Evolutionary conservation across 441 rosid species (phyloP).

Genomic region (Daphne laureola): DNA sequence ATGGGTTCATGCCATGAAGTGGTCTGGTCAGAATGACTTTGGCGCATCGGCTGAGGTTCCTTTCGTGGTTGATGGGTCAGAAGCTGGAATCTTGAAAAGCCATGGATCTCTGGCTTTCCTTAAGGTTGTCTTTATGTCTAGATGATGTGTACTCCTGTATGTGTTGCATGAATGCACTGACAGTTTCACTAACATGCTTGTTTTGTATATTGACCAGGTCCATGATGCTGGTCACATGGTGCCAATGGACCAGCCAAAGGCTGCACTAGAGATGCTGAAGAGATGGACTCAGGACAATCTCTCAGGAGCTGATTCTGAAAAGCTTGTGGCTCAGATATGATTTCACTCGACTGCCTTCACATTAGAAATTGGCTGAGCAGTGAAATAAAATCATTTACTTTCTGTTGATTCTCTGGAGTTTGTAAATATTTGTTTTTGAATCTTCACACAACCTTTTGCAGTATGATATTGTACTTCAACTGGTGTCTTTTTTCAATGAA

Average conservation of each 20-base stretch:
- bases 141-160: conserved; percentile 2
- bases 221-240: conserved; percentile 96
- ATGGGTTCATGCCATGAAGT: conserved; percentile 98
- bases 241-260: conserved; percentile 99
- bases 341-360: not conserved
- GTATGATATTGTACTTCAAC: too few relatives aligned
- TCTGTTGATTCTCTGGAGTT: too few relatives aligned
- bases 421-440: too few relatives aligned
- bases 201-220: conserved; percentile 38
- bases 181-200: conserved; percentile 13
- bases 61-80: conserved; percentile 58
- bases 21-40: conserved; percentile 77
- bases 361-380: too few relatives aligned
- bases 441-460: too few relatives aligned
- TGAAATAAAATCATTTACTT: too few relatives aligned
- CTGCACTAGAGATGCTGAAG: conserved; percentile 75
- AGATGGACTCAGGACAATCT: conserved; percentile 68
- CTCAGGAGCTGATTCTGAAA: conserved; percentile 19
- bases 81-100: conserved; percentile 66
- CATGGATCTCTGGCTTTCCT: conserved; percentile 75
- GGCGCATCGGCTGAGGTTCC: conserved; percentile 52
- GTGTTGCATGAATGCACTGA: not conserved
- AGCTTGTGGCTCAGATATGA: conserved; percentile 49
- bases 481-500: too few relatives aligned
- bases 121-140: conserved; percentile 42